Percentiles rank a stretch among this genome's conserved stretches.
phyloP scores from a whole-genome alignment of 2,329 filamentous ascomycete species.

The Colletotrichum siamense region DNA sequence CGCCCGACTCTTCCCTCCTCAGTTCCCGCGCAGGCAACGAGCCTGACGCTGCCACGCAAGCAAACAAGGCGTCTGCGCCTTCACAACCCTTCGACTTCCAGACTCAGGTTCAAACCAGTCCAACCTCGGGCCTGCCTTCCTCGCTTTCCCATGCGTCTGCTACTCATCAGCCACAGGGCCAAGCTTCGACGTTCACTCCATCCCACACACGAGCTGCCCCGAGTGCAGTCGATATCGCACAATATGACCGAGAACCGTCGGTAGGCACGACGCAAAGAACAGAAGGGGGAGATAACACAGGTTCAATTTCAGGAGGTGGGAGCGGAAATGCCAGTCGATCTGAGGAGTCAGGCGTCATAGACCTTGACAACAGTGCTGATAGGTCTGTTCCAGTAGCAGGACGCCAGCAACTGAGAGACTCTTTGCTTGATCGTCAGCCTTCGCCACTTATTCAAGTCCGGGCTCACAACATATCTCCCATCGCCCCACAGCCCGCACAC shows the following conservation, averaged over 20 bases:
- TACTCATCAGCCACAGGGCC: conserved; percentile 25
- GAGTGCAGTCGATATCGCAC: background rate
- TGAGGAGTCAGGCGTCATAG: conserved; percentile 40
- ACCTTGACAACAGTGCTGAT: conserved; percentile 23
- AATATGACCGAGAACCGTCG: conserved; percentile 9
- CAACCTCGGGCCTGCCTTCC: background rate
- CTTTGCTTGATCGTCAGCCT: conserved; percentile 38
- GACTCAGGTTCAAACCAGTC: background rate
- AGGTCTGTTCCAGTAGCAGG: conserved; percentile 16
- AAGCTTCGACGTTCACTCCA: conserved; percentile 11
- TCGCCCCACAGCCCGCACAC: conserved; percentile 78
- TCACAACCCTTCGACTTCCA: conserved; percentile 4
- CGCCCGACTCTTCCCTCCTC: conserved; percentile 59
- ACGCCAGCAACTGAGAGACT: conserved; percentile 12
- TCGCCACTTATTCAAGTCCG: conserved; percentile 67
- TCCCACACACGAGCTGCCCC: background rate
- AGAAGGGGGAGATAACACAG: conserved; percentile 1
- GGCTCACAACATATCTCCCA: conserved; percentile 74
- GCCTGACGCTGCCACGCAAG: conserved; percentile 37
- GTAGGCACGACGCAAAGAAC: conserved; percentile 18
- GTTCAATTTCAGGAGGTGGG: conserved; percentile 43
- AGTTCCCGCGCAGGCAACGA: conserved; percentile 54
- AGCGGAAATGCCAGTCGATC: conserved; percentile 46
- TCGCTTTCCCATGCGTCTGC: conserved; percentile 12
- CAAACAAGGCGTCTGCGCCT: conserved; percentile 19